A percentile compares a stretch with the other conserved stretches of the same genome.
phyloP scores from a whole-genome alignment of 805 yeast species.

The Pichia pseudocactophila region DNA sequence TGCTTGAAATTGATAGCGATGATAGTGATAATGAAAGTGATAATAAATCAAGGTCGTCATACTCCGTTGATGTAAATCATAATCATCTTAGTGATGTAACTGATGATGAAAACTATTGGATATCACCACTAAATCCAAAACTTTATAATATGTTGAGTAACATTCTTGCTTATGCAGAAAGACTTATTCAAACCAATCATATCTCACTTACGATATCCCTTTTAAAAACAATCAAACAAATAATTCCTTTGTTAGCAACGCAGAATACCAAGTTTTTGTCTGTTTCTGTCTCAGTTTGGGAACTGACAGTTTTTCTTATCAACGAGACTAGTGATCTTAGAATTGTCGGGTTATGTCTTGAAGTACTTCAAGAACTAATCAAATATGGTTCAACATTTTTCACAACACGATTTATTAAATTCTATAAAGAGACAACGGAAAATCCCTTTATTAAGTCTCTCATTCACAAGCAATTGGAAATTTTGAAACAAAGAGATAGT shows the following conservation, averaged over 20 bases:
- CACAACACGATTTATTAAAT: conserved; percentile 35
- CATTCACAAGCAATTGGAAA: conserved; percentile 9
- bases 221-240: conserved; percentile 36
- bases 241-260: conserved; percentile 48
- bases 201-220: conserved; percentile 42
- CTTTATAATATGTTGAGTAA: conserved; percentile 52
- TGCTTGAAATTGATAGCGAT: conserved; percentile 25
- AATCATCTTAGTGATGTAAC: conserved; percentile 21
- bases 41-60: conserved; percentile 21
- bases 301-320: conserved; percentile 26
- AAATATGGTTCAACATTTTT: conserved; percentile 39
- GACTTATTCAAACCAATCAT: conserved; percentile 49
- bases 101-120: conserved; percentile 43
- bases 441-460: conserved; percentile 8
- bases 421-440: conserved; percentile 22
- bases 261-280: conserved; percentile 39
- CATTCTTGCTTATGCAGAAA: conserved; percentile 60
- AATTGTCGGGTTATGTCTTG: conserved; percentile 24
- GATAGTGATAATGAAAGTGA: conserved; percentile 32
- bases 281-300: conserved; percentile 45
- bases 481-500: background rate
- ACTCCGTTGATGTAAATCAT: conserved; percentile 3
- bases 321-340: conserved; percentile 20
- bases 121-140: conserved; percentile 52
- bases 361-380: conserved; percentile 22